A percentile compares a stretch with the other conserved stretches of the same genome.
Conservation (phyloP, 1,139 yeast genomes). For the Zygoascus sp. region DNA sequence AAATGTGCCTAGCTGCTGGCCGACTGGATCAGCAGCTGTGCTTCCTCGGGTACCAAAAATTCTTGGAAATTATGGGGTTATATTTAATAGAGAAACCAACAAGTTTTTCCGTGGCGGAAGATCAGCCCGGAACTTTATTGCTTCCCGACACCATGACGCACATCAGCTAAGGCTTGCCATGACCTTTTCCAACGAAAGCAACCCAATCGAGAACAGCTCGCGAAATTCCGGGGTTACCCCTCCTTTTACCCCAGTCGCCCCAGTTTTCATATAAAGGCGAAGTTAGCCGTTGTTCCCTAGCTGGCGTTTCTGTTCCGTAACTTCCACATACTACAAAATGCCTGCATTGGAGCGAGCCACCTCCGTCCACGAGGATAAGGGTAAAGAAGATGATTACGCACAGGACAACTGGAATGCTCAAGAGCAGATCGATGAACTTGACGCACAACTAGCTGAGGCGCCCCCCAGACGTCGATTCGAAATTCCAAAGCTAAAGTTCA, state of each 20-base stretch:
- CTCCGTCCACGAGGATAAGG: neutral
- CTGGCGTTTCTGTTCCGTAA: neutral
- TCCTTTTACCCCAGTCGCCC: neutral
- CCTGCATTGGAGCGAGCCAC: neutral
- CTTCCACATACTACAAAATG: neutral
- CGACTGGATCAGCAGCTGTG: too few relatives aligned
- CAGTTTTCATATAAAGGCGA: neutral
- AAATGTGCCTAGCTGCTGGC: too few relatives aligned
- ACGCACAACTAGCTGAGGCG: slow-evolving; percentile 14
- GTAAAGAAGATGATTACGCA: neutral
- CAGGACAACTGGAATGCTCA: slow-evolving; percentile 11
- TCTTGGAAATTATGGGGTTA: too few relatives aligned
- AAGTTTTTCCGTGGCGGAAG: too few relatives aligned
- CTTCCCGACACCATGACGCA: too few relatives aligned
- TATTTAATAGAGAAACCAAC: too few relatives aligned
- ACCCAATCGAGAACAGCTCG: too few relatives aligned
- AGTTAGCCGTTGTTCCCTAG: too few relatives aligned
- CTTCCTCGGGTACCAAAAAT: too few relatives aligned
- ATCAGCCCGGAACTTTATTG: too few relatives aligned
- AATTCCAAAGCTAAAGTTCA: slow-evolving; percentile 30
- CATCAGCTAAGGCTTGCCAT: too few relatives aligned
- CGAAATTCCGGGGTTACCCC: neutral
- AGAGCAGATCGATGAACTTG: slow-evolving; percentile 13
- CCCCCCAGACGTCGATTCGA: slow-evolving; percentile 11
- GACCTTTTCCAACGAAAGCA: too few relatives aligned